A percentile compares a stretch with the other conserved stretches of the same genome.
Conservation (phyloP, 2,329 filamentous ascomycete species). For the Aaosphaeria pasadenensis region DNA sequence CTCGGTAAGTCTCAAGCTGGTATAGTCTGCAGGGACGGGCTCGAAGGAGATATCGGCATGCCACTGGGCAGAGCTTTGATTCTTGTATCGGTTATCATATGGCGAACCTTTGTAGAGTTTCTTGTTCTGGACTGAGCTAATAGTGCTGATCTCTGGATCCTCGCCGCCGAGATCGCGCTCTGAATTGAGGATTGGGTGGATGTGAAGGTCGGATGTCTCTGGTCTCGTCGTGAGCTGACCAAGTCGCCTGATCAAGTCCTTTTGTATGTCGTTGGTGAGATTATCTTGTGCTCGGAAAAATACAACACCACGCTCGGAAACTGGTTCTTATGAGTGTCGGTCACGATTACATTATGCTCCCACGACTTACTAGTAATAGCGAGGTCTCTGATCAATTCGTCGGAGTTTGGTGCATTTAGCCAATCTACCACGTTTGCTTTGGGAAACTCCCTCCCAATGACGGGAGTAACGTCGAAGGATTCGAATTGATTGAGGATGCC, state of each 20-base stretch:
- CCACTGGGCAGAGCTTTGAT: conserved; percentile 43
- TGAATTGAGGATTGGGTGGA: conserved; percentile 57
- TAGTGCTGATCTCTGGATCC: conserved; percentile 27
- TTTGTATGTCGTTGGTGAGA: conserved; percentile 62
- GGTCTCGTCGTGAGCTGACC: conserved; percentile 60
- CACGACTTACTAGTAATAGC: conserved; percentile 35
- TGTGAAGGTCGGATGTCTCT: conserved; percentile 54
- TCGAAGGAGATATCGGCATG: conserved; percentile 64
- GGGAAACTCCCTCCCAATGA: conserved; percentile 58
- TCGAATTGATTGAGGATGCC: conserved; percentile 51
- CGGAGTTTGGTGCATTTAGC: conserved; percentile 57
- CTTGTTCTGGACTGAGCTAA: conserved; percentile 17
- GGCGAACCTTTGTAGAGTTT: conserved; percentile 10
- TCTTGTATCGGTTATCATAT: conserved; percentile 31
- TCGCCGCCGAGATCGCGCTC: background rate
- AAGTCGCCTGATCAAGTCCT: conserved; percentile 58
- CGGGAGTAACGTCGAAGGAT: conserved; percentile 56
- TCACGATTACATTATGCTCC: background rate
- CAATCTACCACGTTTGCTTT: conserved; percentile 58
- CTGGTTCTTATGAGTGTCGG: background rate
- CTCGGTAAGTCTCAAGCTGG: conserved; percentile 50
- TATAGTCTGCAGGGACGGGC: conserved; percentile 60
- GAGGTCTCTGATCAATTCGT: conserved; percentile 60
- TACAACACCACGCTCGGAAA: conserved; percentile 53
- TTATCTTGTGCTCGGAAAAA: conserved; percentile 62